Conservation (phyloP, 345 rosid genomes). For the Populus davidiana region DNA sequence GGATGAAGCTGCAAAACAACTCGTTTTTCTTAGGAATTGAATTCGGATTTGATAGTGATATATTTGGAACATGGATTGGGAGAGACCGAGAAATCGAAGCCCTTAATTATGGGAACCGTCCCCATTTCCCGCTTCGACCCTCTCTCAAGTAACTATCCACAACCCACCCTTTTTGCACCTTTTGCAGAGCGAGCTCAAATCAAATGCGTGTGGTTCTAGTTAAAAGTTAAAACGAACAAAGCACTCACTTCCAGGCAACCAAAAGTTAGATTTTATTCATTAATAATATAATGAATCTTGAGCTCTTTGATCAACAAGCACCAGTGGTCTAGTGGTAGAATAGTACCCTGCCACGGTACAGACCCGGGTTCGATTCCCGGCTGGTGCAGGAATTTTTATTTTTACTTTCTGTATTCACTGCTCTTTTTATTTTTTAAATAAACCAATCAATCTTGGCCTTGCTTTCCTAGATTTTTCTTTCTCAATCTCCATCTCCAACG, state of each 20-base stretch:
- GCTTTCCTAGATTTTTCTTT: background rate
- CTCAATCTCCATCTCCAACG: background rate
- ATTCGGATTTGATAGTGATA: background rate
- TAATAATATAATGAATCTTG: fast-evolving
- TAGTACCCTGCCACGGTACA: constrained; percentile 34
- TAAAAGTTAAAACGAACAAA: background rate
- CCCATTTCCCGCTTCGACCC: constrained; percentile 45
- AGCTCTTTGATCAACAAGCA: background rate
- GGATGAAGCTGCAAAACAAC: constrained; percentile 37
- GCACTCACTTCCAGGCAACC: background rate
- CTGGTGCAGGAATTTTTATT: background rate
- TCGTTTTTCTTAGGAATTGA: constrained; percentile 22
- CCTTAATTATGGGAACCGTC: constrained; percentile 41
- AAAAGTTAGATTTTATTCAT: fast-evolving
- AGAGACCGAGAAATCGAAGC: constrained; percentile 34
- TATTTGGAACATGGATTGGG: constrained; percentile 11
- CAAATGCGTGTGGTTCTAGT: background rate
- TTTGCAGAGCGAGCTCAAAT: background rate
- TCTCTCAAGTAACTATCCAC: background rate
- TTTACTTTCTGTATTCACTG: background rate
- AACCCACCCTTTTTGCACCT: background rate
- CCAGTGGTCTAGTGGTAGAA: constrained; percentile 58
- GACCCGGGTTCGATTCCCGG: constrained; percentile 28
- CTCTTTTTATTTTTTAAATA: background rate
- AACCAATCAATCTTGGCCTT: background rate